Conservation (phyloP, 306 rosid species). For the Styphnolobium japonicum region DNA sequence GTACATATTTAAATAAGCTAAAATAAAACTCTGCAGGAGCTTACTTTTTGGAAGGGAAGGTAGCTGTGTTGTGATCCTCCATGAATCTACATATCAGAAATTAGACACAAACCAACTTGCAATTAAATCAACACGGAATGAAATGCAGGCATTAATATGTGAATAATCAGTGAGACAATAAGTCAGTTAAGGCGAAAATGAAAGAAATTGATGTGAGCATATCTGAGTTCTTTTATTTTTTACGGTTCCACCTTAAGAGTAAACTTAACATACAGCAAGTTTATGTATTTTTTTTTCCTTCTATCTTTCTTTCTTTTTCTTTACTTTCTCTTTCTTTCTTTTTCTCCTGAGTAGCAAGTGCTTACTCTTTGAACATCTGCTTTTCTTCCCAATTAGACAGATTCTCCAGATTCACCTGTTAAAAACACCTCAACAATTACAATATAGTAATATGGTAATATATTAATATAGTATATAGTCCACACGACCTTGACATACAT, state of each 20-base stretch:
- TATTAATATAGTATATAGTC: background rate
- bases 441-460: too few species aligned
- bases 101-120: background rate
- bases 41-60: slow-evolving; percentile 96
- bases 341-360: background rate
- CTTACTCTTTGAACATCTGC: slow-evolving; percentile 93
- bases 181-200: background rate
- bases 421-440: slow-evolving; percentile 23
- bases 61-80: slow-evolving; percentile 99
- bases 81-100: slow-evolving; percentile 65
- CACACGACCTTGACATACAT: background rate
- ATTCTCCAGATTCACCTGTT: slow-evolving; percentile 84
- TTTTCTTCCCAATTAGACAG: slow-evolving; percentile 97
- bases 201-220: background rate
- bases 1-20: slow-evolving; percentile 3
- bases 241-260: background rate
- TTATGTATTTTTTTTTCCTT: background rate
- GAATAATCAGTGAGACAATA: background rate
- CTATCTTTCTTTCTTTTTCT: background rate
- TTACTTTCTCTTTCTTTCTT: background rate
- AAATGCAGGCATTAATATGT: background rate
- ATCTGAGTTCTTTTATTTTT: background rate
- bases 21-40: slow-evolving; percentile 29
- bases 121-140: background rate
- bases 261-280: slow-evolving; percentile 2